Conservation (phyloP, 495 filamentous ascomycete genomes). For the Geoglossum glabrum region DNA sequence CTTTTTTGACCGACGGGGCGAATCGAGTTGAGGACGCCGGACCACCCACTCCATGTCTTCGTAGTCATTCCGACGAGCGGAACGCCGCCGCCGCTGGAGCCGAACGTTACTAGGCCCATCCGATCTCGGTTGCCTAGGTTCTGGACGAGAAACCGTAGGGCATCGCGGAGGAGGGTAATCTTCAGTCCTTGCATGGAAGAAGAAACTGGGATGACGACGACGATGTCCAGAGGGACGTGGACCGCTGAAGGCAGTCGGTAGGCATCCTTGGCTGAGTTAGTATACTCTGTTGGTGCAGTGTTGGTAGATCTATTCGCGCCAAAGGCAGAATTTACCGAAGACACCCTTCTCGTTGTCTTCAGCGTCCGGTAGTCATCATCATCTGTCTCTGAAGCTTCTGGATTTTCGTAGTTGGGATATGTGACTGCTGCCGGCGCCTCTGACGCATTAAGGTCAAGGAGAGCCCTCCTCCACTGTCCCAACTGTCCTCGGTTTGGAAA, state of each 20-base stretch:
- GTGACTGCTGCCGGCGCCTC: slow-evolving; percentile 25
- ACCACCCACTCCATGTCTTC: slow-evolving; percentile 84
- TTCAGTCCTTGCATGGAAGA: slow-evolving; percentile 99
- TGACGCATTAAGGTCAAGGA: slow-evolving; percentile 59
- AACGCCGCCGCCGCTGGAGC: slow-evolving; percentile 81
- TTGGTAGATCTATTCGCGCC: slow-evolving; percentile 56
- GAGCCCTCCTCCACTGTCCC: slow-evolving; percentile 75
- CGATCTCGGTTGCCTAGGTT: slow-evolving; percentile 86
- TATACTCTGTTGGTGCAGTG: slow-evolving; percentile 67
- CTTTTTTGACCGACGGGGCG: slow-evolving; percentile 92
- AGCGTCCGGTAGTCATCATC: slow-evolving; percentile 73
- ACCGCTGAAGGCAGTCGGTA: slow-evolving; percentile 39
- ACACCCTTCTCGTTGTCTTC: slow-evolving; percentile 54
- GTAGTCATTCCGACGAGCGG: slow-evolving; percentile 95
- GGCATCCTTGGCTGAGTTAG: slow-evolving; percentile 29
- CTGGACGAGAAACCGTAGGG: slow-evolving; percentile 78
- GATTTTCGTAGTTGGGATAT: slow-evolving; percentile 46
- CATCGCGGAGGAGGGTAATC: slow-evolving; percentile 85
- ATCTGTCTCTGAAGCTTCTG: slow-evolving; percentile 62
- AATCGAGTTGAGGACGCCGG: slow-evolving; percentile 68
- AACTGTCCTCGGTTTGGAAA: slow-evolving; percentile 74
- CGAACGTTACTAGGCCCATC: slow-evolving; percentile 96
- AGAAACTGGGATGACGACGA: slow-evolving; percentile 91
- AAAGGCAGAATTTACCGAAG: slow-evolving; percentile 73
- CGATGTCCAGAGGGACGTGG: slow-evolving; percentile 87